Conservation (phyloP, 2,329 filamentous ascomycete species). For the Cercospora sp. region DNA sequence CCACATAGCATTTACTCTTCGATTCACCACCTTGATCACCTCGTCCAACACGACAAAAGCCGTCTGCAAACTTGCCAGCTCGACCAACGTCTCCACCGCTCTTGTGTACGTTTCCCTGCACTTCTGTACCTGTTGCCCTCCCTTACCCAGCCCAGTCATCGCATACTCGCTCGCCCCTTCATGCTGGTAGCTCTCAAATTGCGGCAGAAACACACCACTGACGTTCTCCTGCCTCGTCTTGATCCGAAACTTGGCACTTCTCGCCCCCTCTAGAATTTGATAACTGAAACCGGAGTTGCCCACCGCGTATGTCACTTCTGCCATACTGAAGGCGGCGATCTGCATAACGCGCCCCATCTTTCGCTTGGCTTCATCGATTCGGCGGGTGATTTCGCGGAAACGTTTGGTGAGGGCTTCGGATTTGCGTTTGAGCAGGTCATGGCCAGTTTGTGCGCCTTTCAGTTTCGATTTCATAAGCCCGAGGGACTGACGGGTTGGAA, state of each 20-base stretch:
- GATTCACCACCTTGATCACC: slow-evolving; percentile 98
- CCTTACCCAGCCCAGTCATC: slow-evolving; percentile 91
- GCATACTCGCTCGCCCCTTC: slow-evolving; percentile 93
- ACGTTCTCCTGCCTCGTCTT: slow-evolving; percentile 98
- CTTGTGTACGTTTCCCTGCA: slow-evolving; percentile 94
- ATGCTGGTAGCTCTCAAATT: slow-evolving; percentile 86
- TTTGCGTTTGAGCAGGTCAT: slow-evolving; percentile 95
- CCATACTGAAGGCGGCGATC: slow-evolving; percentile 94
- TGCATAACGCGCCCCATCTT: slow-evolving; percentile 99
- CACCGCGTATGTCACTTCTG: slow-evolving; percentile 95
- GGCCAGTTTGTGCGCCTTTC: slow-evolving; percentile 75
- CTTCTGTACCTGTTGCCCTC: slow-evolving; percentile 92
- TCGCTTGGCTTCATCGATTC: slow-evolving; percentile 97
- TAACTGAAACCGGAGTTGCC: slow-evolving; percentile 87
- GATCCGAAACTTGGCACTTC: slow-evolving; percentile 87
- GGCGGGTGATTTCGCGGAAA: slow-evolving; percentile 80
- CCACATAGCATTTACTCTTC: slow-evolving; percentile 95
- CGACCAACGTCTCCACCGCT: slow-evolving; percentile 92
- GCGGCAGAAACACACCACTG: slow-evolving; percentile 88
- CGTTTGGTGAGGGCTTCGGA: slow-evolving; percentile 95
- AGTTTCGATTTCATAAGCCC: slow-evolving; percentile 97
- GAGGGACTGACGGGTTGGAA: slow-evolving; percentile 95
- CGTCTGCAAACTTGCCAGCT: slow-evolving; percentile 92
- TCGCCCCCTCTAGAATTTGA: slow-evolving; percentile 95
- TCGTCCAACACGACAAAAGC: slow-evolving; percentile 98